Evolutionary conservation across 495 filamentous ascomycete genomes (phyloP), one percentile per base, ranked within the genome.

Genomic region (Neurospora sp.): DNA sequence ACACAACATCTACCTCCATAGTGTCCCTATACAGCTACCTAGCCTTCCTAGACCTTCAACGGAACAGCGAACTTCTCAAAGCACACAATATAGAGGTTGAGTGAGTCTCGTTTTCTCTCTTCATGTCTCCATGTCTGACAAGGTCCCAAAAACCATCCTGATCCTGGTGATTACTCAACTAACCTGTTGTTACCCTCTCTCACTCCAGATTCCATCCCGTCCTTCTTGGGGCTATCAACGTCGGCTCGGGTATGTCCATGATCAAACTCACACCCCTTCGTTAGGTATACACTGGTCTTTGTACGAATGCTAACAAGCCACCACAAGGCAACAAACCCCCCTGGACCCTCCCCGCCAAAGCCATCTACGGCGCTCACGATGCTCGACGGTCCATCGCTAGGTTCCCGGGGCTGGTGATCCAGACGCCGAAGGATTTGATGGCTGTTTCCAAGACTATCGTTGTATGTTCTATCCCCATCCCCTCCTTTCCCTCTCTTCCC

Each of bases 171-270:
- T 35, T 35, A 65, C 53, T 35, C 22, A 27, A 39, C 39, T 20
- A 37, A 59, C 27, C n/a, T n/a, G n/a, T n/a, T n/a, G 6, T 16
- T 71, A 20, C 10, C 37, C 10, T 35, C 45, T 9, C 10, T 41
- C 9, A n/a, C 68, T 20, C n/a, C 70, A 92, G 90, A 73, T 86
- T 89, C 70, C 84, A 90, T 75, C 92, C 92, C 16, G 81, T 93
- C 68, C 89, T 94, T 75, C 82, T 94, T n/a, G 91, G 90, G 68
- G 92, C 87, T 27, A 87, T 94, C 75, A 93, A 91, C 75, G 85
- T 81, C 38, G 87, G 83, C 31, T 88, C 87, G 44, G 89, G 89
- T 90, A 20, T 37, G 35, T 68, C 3, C 18, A 41, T 20, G 3
- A 9, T 14, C 8, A 20, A 16, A 20, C 6, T n/a, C 10, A 35